Base-by-base conservation (phyloP, 345 rosid genomes). In the Rubroshorea leprosula region DNA sequence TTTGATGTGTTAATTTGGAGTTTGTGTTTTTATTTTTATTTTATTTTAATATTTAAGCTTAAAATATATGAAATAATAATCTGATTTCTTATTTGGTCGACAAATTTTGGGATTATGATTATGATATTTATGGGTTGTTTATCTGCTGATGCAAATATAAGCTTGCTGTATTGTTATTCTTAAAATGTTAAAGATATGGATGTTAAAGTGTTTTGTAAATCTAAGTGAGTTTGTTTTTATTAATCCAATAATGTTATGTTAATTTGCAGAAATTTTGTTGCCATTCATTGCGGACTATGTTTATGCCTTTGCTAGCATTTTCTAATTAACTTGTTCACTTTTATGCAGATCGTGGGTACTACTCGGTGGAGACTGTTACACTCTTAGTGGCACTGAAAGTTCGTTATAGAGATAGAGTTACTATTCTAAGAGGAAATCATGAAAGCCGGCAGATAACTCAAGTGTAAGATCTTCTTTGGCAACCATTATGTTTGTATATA, bases 391-490 rank as follows among this genome's bases (percentile, higher is more conserved):
- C 99, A 6, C 57, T 93, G 75, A 93, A 93, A 78, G 99, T 93
- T 15, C 83, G 99, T 24, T 89, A 86, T 73, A 81, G 99, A 72
- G 99, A 93, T 78, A 82, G 99, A 76, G 51, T 93, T 63, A 93
- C 99, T 14, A 93, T 93, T 59, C 76, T 93, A 6, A 81, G 99
- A 80, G 99, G 99, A 60, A 93, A 93, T 47, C 99, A 93, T 18
- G 99, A 93, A 81, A 93, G 99, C 80, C 83, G 99, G 64, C 99
- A 93, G 79, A 93, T 93, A 23, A 93, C 99, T 19, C 99, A 93
- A 93, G 99, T 93, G 99, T 93, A 93, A 84, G 96, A 51, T 54
- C 45, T 73, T 60, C n/a, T 57, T 21, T n/a, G n/a, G 50, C 4
- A 24, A 23, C 14, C 21, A 23, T 7, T 56, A 35, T 35, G 41